Base-by-base conservation (phyloP, 2,329 filamentous ascomycete species). In the Aspergillus uvarum region DNA sequence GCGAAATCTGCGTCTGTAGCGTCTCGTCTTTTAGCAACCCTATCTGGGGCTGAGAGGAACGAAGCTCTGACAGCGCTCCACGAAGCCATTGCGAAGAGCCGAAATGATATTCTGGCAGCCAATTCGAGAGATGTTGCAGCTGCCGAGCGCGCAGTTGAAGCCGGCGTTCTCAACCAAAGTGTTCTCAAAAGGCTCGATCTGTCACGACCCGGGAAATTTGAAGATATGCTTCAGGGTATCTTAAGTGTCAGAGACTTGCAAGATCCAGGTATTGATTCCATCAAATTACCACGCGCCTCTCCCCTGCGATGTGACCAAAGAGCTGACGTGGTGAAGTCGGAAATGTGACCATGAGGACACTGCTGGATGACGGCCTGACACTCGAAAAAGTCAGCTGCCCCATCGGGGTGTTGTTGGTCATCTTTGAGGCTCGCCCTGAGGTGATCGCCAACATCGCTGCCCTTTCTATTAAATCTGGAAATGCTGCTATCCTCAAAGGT, bases 381-480 rank as follows among this genome's bases (percentile, higher is more conserved):
- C 84, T 99, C 61, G 92, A 96, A 73, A 88, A 93, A 63, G 90
- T 96, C 51, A 92, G 91, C 47, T 96, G 92, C 74, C 95, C 95
- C 5, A 98, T 99, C 68, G 95, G 95, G 61, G 93, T 98, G n/a
- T 85, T 99, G 47, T 85, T 99, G 67, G 95, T 99, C 78, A 98
- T 99, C 72, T 99, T 99, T 73, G 95, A 99, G 79, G 95, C 95
- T 38, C 89, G 95, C 7, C 95, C 95, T 6, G 95, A 99, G 79
- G 95, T 99, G 65, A 97, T 99, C 72, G 95, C 94, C 72, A 99
- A 99, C 77, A 98, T 99, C 72, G 92, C 95, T 63, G 91, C 93
- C 4, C 83, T 99, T 24, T 93, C 95, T 42, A 91, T 99, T 77
- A 99, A 99, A 76, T 98, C 94, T 12, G 95, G 92, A 70, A 99